A percentile compares a stretch with the other conserved stretches of the same genome.
Conservation (phyloP, 2,329 filamentous ascomycete species). For the Talaromyces atroroseus region DNA sequence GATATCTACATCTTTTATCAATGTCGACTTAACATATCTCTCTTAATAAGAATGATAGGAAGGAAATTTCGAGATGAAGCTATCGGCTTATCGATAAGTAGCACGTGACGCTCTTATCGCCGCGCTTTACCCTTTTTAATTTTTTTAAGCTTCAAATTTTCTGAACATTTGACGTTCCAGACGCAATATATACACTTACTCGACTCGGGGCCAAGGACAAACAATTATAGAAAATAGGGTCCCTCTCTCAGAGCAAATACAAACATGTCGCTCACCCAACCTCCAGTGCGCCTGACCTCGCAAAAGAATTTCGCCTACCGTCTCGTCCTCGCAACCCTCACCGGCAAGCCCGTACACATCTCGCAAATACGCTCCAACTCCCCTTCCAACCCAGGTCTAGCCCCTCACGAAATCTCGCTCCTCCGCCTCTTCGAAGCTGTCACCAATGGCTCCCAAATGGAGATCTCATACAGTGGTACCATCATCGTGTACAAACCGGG, state of each 20-base stretch:
- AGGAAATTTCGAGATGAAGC: neutral
- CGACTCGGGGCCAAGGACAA: neutral
- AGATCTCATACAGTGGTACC: conserved; percentile 94
- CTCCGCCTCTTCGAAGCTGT: conserved; percentile 88
- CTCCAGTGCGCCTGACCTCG: conserved; percentile 68
- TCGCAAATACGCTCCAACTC: conserved; percentile 88
- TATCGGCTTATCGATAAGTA: conserved; percentile 1
- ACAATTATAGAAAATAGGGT: neutral
- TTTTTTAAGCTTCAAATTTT: conserved; percentile 6
- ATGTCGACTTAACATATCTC: too few species aligned
- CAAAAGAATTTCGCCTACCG: conserved; percentile 78
- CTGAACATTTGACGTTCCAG: neutral
- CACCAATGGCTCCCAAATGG: conserved; percentile 91
- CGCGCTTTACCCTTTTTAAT: neutral
- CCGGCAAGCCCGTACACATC: conserved; percentile 82
- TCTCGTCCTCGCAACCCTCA: conserved; percentile 83
- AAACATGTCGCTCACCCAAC: conserved; percentile 13
- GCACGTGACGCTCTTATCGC: conserved; percentile 3
- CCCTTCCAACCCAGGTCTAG: conserved; percentile 79
- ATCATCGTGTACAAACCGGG: conserved; percentile 88
- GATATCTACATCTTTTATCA: too few species aligned
- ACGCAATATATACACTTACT: too few species aligned
- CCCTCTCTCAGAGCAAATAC: neutral
- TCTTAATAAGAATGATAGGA: too few species aligned
- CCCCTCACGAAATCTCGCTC: conserved; percentile 90